Base-by-base conservation (phyloP, 2,329 filamentous ascomycete species). In the Botrytis medusae region DNA sequence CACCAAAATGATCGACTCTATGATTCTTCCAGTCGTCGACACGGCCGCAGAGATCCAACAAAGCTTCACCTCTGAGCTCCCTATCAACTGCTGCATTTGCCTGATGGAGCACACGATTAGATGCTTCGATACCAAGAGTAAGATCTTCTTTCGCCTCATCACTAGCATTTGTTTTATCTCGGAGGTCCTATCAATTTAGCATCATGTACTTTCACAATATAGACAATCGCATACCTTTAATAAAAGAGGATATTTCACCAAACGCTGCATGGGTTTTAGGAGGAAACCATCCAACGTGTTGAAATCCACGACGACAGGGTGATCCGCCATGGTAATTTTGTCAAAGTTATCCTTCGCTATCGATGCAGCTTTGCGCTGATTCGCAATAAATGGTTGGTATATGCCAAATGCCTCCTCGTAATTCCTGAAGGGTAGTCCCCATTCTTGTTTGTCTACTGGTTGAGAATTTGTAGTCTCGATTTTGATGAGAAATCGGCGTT, bases 21-120 rank as follows among this genome's bases (percentile, higher is more conserved):
- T 98, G 93, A 70, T 92, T 93, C 83, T 98, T 98, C 96, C 96
- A 99, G 81, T 99, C 96, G 80, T 98, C 96, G 1, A 99, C 95
- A 69, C 96, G 88, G 71, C 84, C 84, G 74, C 92, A 90, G 40
- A 99, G 86, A 74, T 98, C 96, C 74, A 92, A 90, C 16, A 97
- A 85, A 9, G 95, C 94, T 79, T 96, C 93, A 67, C 92, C 89
- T 70, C 97, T 87, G 69, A 98, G 88, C 80, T 97, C 94, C 68
- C 93, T 91, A 80, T 97, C 93, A 62, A 99, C 94, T 7, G 95
- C 95, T 73, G 95, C 92, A 81, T 98, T 98, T 8, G 95, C 95
- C 78, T 93, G 91, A 75, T 91, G 89, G 44, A 98, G 86, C 0
- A 97, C 92, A 69, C 92, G 88, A 77, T 94, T 93, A 10, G 96